Percentiles rank a stretch among this genome's conserved stretches.
These are phyloP conservation scores for Solanum hybrid DNA, from an alignment of 305 asterid genomes.

Conservation along the genomic window DNA sequence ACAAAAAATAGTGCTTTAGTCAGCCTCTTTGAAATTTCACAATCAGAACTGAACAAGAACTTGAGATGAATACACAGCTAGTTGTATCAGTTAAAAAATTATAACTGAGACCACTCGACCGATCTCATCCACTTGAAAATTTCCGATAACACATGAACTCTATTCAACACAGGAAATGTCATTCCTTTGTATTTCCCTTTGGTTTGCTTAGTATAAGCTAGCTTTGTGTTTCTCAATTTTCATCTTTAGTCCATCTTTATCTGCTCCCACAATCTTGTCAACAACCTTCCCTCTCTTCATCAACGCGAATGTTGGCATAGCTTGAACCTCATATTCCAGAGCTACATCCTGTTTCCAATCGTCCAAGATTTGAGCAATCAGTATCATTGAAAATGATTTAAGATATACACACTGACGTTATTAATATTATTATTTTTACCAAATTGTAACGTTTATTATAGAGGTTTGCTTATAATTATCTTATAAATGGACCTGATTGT, in stretches of 20 bases:
- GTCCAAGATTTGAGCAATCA: background rate
- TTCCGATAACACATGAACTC: too few relatives aligned
- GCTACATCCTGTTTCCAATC: constrained; percentile 51
- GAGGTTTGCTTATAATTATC: background rate
- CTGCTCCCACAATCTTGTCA: constrained; percentile 63
- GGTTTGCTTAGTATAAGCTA: background rate
- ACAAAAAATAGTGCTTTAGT: background rate
- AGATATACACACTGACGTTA: background rate
- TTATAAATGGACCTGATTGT: background rate
- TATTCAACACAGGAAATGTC: background rate
- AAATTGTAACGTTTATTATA: too few relatives aligned
- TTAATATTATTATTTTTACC: background rate
- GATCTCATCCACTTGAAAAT: background rate
- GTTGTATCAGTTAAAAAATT: background rate
- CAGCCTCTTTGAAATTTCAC: background rate
- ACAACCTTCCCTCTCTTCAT: constrained; percentile 49
- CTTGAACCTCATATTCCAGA: constrained; percentile 41
- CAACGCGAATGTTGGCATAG: constrained; percentile 64
- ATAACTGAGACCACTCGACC: background rate
- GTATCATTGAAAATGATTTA: background rate
- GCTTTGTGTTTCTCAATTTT: constrained; percentile 45
- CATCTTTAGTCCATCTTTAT: constrained; percentile 48
- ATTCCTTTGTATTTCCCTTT: background rate
- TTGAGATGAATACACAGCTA: background rate
- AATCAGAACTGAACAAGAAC: background rate